Evolutionary conservation across 2,329 filamentous ascomycete species (phyloP), one percentile per base, ranked within the genome.

Genomic region (Alternaria panax): DNA sequence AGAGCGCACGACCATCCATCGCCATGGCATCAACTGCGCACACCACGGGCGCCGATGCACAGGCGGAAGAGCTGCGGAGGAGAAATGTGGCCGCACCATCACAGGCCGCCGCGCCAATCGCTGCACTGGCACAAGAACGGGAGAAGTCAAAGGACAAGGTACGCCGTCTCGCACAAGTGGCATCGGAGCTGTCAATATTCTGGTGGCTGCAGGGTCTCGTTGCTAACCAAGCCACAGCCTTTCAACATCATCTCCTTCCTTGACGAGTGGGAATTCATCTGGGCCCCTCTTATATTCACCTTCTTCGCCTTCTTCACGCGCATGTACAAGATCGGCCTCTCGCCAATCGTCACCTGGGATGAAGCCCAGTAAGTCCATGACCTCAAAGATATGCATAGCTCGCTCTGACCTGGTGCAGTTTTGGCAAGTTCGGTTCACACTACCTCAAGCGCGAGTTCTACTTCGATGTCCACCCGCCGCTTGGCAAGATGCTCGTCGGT

Each of bases 371-470:
- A 87, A 78, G 86, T 71, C 51, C 22, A 46, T 18, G 22, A 16
- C 3, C 30, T 38, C 4, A 8, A 28, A 24, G 18, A 25, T 27
- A 22, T 47, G 20, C 28, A 48, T 24, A 20, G 27, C 38, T 57
- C 36, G 20, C 36, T 62, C 73, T 76, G 47, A 78, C 67, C 18
- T n/a, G 27, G 40, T 5, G 59, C 72, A 92, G 90, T 80, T 96
- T 96, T 79, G 92, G 92, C 77, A 99, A 99, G 83, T 99, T 99
- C 80, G 95, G 95, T 66, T 98, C 94, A 72, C 94, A 99, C 82
- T 99, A 99, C 80, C 89, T 99, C 77, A 97, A 99, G 80, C 92
- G 94, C 79, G 95, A 99, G 81, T 97, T 98, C 85, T 99, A 99
- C 86, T 99, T 99, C 82, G 92, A 96, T 85, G 91, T 96, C 59